Evolutionary conservation across 2,329 filamentous ascomycete genomes (phyloP).

Genomic region (Botryotinia calthae): DNA sequence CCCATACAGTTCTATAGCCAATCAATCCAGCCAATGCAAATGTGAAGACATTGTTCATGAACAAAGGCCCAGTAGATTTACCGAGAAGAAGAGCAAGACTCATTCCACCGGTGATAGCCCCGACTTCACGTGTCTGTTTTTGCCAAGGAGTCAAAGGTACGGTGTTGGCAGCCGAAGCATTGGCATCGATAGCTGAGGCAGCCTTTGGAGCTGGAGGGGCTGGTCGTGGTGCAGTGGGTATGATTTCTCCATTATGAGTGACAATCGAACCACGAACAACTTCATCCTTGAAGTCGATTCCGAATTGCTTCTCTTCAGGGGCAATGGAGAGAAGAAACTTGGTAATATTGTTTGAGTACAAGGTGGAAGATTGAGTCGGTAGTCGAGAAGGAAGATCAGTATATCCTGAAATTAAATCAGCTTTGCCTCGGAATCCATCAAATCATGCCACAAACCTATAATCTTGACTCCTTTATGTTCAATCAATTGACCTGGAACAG

Average conservation of each 20-base stretch:
- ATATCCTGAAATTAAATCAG: constrained; percentile 53
- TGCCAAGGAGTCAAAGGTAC: constrained; percentile 79
- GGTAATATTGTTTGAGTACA: constrained; percentile 93
- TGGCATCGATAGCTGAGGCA: constrained; percentile 48
- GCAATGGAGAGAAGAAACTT: constrained; percentile 83
- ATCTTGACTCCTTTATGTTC: constrained; percentile 77
- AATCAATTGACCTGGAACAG: constrained; percentile 67
- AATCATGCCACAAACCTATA: constrained; percentile 58
- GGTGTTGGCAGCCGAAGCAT: constrained; percentile 50
- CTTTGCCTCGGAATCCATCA: not conserved
- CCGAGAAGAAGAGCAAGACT: constrained; percentile 71
- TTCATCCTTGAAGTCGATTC: constrained; percentile 77
- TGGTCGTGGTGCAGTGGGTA: constrained; percentile 73
- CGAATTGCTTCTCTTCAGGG: constrained; percentile 74
- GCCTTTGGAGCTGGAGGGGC: constrained; percentile 51
- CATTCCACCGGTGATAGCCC: constrained; percentile 74
- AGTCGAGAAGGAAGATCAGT: constrained; percentile 84
- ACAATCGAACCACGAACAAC: constrained; percentile 84
- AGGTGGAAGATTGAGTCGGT: constrained; percentile 82
- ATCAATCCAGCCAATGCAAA: constrained; percentile 82
- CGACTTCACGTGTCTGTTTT: constrained; percentile 72
- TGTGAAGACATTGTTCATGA: constrained; percentile 86
- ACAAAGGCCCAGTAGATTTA: constrained; percentile 76
- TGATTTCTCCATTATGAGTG: constrained; percentile 70
- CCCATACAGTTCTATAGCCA: constrained; percentile 87